Percentiles rank a stretch among this genome's conserved stretches.
These are phyloP conservation scores for Fistulifera solaris DNA, from an alignment of 108 stramenopile genomes.

Conservation along the genomic window DNA sequence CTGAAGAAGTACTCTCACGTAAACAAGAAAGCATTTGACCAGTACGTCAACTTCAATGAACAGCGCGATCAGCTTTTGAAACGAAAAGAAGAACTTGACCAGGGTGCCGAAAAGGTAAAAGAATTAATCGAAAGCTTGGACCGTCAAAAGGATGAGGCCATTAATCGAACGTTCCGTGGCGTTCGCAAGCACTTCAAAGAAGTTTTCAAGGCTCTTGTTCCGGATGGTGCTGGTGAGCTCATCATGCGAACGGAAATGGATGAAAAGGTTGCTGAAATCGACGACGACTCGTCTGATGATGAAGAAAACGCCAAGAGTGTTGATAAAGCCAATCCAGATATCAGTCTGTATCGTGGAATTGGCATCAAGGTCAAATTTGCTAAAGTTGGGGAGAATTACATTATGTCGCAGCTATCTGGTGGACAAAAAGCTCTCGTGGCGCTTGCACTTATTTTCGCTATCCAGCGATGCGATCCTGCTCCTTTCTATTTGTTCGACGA, in stretches of 20 bases:
- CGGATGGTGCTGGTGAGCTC: slow-evolving; percentile 88
- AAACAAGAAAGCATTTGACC: slow-evolving; percentile 99
- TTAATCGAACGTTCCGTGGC: slow-evolving; percentile 95
- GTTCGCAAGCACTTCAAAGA: slow-evolving; percentile 95
- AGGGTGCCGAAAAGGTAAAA: slow-evolving; percentile 83
- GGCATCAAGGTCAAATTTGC: slow-evolving; percentile 91
- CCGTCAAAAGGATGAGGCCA: slow-evolving; percentile 97
- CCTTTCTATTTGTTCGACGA: slow-evolving; percentile 99
- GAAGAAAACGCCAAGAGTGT: slow-evolving; percentile 13
- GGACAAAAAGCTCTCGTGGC: slow-evolving; percentile 99
- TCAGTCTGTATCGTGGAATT: slow-evolving; percentile 83
- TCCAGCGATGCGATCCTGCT: slow-evolving; percentile 97
- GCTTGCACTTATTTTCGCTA: slow-evolving; percentile 97
- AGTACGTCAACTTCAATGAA: slow-evolving; percentile 95
- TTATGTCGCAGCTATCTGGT: slow-evolving; percentile 93
- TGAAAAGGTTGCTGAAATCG: slow-evolving; percentile 43
- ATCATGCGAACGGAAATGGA: slow-evolving; percentile 83
- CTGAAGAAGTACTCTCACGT: slow-evolving; percentile 96
- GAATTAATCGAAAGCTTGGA: slow-evolving; percentile 93
- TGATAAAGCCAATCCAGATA: slow-evolving; percentile 54
- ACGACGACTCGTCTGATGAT: slow-evolving; percentile 15
- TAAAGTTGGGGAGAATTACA: slow-evolving; percentile 78
- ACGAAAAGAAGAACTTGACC: slow-evolving; percentile 88
- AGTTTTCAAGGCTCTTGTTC: slow-evolving; percentile 97
- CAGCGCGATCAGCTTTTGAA: slow-evolving; percentile 86